These are phyloP conservation scores for Pharus latifolius DNA, from an alignment of 176 grass and related monocot genomes.

Conservation along the genomic window DNA sequence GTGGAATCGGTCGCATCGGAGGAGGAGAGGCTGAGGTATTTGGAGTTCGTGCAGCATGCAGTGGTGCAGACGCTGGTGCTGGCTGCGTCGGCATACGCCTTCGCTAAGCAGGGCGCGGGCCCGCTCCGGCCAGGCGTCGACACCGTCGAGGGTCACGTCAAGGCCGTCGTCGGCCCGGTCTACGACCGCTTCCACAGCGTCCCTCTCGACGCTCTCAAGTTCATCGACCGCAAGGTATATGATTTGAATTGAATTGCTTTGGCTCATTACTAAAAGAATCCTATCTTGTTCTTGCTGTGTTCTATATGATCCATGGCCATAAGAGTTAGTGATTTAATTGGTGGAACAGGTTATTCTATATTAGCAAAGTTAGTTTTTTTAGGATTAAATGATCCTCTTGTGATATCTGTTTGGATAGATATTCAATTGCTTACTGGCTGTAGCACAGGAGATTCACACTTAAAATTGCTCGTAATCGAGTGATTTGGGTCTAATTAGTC, in stretches of 20 bases:
- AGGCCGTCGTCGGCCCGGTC: slow-evolving; percentile 73
- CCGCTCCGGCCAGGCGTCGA: slow-evolving; percentile 82
- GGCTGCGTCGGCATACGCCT: slow-evolving; percentile 47
- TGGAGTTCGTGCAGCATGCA: slow-evolving; percentile 68
- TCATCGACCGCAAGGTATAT: slow-evolving; percentile 77
- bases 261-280: no score
- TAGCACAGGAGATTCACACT: no score
- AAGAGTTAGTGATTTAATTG: no score
- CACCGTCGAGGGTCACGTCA: slow-evolving; percentile 74
- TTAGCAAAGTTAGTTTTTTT: no score
- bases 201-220: slow-evolving; percentile 64
- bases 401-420: not conserved
- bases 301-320: no score
- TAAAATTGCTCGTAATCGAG: no score
- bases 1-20: slow-evolving; percentile 27
- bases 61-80: slow-evolving; percentile 56
- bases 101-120: slow-evolving; percentile 59
- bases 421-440: no score
- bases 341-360: no score
- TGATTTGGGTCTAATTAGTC: no score
- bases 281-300: not conserved
- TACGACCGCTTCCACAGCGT: slow-evolving; percentile 62
- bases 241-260: not conserved
- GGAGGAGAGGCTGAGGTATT: slow-evolving; percentile 73
- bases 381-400: no score